phyloP scores from a whole-genome alignment of 345 rosid species.

The Viola odorata region DNA sequence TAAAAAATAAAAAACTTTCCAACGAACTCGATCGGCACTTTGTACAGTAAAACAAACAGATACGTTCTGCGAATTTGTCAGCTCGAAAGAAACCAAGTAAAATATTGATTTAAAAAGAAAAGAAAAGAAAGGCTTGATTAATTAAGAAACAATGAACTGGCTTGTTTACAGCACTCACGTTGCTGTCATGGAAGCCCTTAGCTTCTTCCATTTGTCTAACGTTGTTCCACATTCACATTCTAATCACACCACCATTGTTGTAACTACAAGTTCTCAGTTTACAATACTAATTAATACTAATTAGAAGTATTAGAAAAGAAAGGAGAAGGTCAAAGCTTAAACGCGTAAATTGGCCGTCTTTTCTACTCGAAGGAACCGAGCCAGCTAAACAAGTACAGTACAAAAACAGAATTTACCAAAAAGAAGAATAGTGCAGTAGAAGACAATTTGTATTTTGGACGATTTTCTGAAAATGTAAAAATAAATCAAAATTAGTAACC shows the following conservation, averaged over 20 bases:
- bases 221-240: slow-evolving; percentile 9
- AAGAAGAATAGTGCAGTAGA: slow-evolving; percentile 3
- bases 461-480: slow-evolving; percentile 10
- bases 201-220: slow-evolving; percentile 37
- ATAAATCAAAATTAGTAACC: background rate
- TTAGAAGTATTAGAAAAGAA: too few species aligned
- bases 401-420: background rate
- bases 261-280: slow-evolving; percentile 2
- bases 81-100: too few species aligned
- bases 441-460: slow-evolving; percentile 19
- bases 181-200: slow-evolving; percentile 33
- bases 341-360: slow-evolving; percentile 31
- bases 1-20: too few species aligned
- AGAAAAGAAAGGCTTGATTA: too few species aligned
- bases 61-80: too few species aligned
- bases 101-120: too few species aligned
- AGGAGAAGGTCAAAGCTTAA: slow-evolving; percentile 15
- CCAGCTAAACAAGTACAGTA: background rate
- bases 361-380: slow-evolving; percentile 1
- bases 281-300: background rate
- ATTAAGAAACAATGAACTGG: too few species aligned
- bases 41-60: too few species aligned
- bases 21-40: too few species aligned
- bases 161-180: slow-evolving; percentile 13
- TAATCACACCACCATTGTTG: background rate